Percentiles rank a stretch among this genome's conserved stretches.
Conservation (phyloP, 1,139 yeast species). For the Suhomyces maxii region DNA sequence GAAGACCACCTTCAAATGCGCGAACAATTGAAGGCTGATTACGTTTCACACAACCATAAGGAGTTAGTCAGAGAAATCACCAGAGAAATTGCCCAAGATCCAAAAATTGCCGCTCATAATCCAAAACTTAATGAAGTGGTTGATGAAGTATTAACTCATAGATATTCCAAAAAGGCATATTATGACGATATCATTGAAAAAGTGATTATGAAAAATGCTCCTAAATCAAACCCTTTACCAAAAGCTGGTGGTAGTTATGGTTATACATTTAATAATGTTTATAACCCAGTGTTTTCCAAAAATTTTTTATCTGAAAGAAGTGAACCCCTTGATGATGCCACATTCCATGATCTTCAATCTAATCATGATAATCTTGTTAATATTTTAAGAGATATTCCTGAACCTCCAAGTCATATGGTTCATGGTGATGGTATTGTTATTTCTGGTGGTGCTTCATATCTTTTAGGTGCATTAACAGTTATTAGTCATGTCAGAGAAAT, state of each 20-base stretch:
- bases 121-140: slow-evolving; percentile 7
- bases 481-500: slow-evolving; percentile 20
- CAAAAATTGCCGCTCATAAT: neutral
- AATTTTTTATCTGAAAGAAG: slow-evolving; percentile 9
- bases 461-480: slow-evolving; percentile 20
- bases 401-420: slow-evolving; percentile 13
- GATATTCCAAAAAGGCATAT: slow-evolving; percentile 11
- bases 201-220: slow-evolving; percentile 12
- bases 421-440: slow-evolving; percentile 19
- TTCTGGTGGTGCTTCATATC: slow-evolving; percentile 20
- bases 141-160: slow-evolving; percentile 9
- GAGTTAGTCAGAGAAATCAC: slow-evolving; percentile 7
- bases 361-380: slow-evolving; percentile 13
- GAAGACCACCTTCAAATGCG: slow-evolving; percentile 6
- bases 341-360: slow-evolving; percentile 18
- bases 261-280: slow-evolving; percentile 9
- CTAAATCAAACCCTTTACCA: slow-evolving; percentile 7
- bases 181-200: slow-evolving; percentile 13
- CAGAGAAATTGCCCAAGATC: slow-evolving; percentile 1
- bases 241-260: slow-evolving; percentile 11
- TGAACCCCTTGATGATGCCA: slow-evolving; percentile 16
- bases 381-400: slow-evolving; percentile 14
- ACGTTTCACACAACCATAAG: slow-evolving; percentile 6
- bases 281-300: slow-evolving; percentile 12
- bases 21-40: slow-evolving; percentile 7